phyloP scores from a whole-genome alignment of 352 stramenopile genomes.

The Pythium diclinum region DNA sequence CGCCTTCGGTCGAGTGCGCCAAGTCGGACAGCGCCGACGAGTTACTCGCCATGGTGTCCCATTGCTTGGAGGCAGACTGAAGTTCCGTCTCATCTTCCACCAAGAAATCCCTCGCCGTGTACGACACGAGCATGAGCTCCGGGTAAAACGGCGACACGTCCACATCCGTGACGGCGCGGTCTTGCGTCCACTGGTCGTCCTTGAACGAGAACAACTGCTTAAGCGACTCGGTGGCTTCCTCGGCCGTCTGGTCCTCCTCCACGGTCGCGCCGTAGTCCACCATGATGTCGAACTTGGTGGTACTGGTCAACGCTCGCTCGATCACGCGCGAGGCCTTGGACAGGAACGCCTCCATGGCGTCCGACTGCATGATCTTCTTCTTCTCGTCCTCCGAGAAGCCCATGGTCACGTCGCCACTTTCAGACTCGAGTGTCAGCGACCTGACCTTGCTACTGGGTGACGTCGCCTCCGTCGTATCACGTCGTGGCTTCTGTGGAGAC shows the following conservation, averaged over 20 bases:
- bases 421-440: conserved; percentile 43
- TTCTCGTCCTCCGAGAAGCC: conserved; percentile 55
- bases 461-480: conserved; percentile 27
- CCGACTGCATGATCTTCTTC: conserved; percentile 65
- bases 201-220: conserved; percentile 72
- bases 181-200: conserved; percentile 80
- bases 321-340: conserved; percentile 74
- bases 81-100: conserved; percentile 70
- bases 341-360: conserved; percentile 76
- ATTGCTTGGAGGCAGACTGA: conserved; percentile 44
- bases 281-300: conserved; percentile 82
- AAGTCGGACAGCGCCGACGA: conserved; percentile 50
- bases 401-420: conserved; percentile 22
- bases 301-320: conserved; percentile 73
- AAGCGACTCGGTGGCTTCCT: conserved; percentile 60
- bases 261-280: conserved; percentile 78
- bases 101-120: conserved; percentile 66
- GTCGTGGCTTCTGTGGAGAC: conserved; percentile 34
- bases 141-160: conserved; percentile 83
- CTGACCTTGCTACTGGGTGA: conserved; percentile 41
- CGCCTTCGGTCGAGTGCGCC: conserved; percentile 63
- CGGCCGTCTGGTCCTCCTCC: conserved; percentile 49
- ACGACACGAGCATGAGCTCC: conserved; percentile 67
- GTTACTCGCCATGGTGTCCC: conserved; percentile 55
- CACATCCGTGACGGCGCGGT: conserved; percentile 79